Evolutionary conservation across 805 yeast species (phyloP), one percentile per base, ranked within the genome.

Genomic region (Barnettozyma sucrosica): DNA sequence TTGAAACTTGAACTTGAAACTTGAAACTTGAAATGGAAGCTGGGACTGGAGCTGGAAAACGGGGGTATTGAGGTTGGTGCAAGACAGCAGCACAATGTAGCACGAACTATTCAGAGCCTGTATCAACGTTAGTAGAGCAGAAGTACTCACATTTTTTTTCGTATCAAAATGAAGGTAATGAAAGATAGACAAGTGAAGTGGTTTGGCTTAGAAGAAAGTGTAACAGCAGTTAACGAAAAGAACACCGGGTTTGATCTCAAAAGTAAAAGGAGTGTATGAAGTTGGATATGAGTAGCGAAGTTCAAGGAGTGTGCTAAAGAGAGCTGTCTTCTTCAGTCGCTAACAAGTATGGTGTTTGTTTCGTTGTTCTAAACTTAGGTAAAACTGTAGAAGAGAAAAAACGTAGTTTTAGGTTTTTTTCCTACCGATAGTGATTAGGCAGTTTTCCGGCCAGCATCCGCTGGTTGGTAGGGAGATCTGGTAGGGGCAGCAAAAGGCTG

Each of bases 241-340:
- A 21, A 23, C 26, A 28, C 32, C 32, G 32, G 11, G 32, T 28
- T 28, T 28, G 41, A 21, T 37, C 41, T 37, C 21, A 25, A 40
- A 48, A 36, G 11, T 6, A 40, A 52, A 62, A 64, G 68, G 68
- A 64, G 57, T 61, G 67, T 64, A 64, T 56, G 57, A 58, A 64
- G 68, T 65, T 64, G 68, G 66, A 56, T 45, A 39, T 16, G 21
- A 21, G 25, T 23, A 23, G 32, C 14, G 26, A 21, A 5, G 25
- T 37, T 20, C 41, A 37, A 37, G 37, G 37, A 34, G 21, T 34
- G 37, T 34, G 19, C 20, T 16, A 19, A 19, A 34, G 21, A 18
- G 37, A 7, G 18, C 37, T 13, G 37, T n/a, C 20, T 19, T 20
- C 41, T 37, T 37, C 16, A 34, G 32, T 28, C 16, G 32, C 32